Evolutionary conservation across 768 basidiomycete species (phyloP).

Genomic region (Sporobolomyces pararoseus): DNA sequence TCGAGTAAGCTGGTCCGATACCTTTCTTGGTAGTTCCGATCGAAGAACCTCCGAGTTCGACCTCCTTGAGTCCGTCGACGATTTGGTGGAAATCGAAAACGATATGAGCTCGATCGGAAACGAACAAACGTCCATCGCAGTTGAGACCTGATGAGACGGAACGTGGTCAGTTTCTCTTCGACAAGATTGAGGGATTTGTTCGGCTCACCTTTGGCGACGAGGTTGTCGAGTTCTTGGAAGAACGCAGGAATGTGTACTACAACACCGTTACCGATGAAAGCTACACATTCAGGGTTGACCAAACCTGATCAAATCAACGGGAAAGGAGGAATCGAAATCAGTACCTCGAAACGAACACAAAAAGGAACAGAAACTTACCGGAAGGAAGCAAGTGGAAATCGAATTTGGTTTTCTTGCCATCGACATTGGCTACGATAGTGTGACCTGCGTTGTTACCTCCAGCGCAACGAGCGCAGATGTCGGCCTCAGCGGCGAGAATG

Average conservation of each 20-base stretch:
- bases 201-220: conserved; percentile 71
- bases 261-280: conserved; percentile 89
- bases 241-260: conserved; percentile 94
- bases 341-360: too few species aligned
- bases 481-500: conserved; percentile 80
- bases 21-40: conserved; percentile 98
- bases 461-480: conserved; percentile 92
- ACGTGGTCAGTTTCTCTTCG: neutral
- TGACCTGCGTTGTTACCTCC: conserved; percentile 99
- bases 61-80: conserved; percentile 96
- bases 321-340: neutral
- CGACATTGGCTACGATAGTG: conserved; percentile 78
- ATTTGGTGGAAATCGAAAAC: conserved; percentile 99
- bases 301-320: conserved; percentile 57
- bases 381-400: conserved; percentile 94
- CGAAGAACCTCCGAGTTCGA: conserved; percentile 74
- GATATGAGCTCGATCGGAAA: conserved; percentile 93
- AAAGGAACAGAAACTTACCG: conserved; percentile 56
- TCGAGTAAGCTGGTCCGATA: conserved; percentile 97
- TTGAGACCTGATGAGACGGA: conserved; percentile 62
- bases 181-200: neutral
- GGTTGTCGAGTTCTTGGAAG: conserved; percentile 82
- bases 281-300: conserved; percentile 76
- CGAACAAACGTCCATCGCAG: conserved; percentile 75
- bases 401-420: conserved; percentile 71